phyloP scores from a whole-genome alignment of 2,329 filamentous ascomycete species.

The Esteya vermicola region DNA sequence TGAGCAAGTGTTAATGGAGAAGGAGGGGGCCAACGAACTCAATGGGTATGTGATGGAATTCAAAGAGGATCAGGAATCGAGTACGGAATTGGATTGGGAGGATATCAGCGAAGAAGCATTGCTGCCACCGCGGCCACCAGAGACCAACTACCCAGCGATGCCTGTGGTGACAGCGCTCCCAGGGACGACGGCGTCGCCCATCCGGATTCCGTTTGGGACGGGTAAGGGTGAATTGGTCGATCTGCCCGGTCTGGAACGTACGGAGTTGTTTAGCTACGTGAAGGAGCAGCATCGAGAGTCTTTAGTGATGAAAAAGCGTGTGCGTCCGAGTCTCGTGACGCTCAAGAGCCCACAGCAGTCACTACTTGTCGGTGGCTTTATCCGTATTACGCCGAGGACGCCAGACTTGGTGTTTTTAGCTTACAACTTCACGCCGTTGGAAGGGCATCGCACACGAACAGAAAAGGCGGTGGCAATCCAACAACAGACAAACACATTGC shows the following conservation, averaged over 20 bases:
- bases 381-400: conserved; percentile 69
- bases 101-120: conserved; percentile 35
- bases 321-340: conserved; percentile 57
- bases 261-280: conserved; percentile 58
- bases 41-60: no score
- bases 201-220: conserved; percentile 77
- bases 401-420: conserved; percentile 54
- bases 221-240: conserved; percentile 86
- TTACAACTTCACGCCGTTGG: conserved; percentile 76
- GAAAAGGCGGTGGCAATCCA: conserved; percentile 69
- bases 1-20: background rate
- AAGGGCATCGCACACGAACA: conserved; percentile 62
- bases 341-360: conserved; percentile 61
- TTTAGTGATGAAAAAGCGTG: conserved; percentile 65
- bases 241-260: conserved; percentile 70
- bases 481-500: conserved; percentile 41
- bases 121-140: conserved; percentile 61
- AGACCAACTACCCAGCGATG: conserved; percentile 67
- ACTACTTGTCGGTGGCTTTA: conserved; percentile 69
- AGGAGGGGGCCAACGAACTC: background rate
- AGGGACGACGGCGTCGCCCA: conserved; percentile 89
- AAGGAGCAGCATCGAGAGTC: conserved; percentile 47
- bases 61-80: conserved; percentile 11
- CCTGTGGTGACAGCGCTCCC: conserved; percentile 76
- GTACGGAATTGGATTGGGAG: conserved; percentile 8